Percentiles rank a stretch among this genome's conserved stretches.
Evolutionary conservation across 2,329 filamentous ascomycete species (phyloP).

Genomic region (Neurospora sp.): DNA sequence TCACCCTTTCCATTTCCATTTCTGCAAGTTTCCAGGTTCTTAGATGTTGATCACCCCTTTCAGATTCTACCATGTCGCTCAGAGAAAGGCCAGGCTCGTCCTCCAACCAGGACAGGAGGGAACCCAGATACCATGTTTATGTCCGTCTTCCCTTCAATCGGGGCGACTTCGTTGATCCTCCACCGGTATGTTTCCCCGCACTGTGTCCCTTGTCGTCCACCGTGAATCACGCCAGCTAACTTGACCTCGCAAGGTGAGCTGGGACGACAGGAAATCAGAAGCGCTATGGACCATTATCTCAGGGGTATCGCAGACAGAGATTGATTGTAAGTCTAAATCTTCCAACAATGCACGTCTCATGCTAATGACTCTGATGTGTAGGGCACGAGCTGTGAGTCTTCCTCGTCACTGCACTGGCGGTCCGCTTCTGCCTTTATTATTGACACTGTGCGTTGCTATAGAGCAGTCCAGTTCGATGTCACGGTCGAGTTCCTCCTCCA

Average conservation of each 20-base stretch:
- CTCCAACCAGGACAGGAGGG: conserved; percentile 17
- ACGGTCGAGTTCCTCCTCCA: conserved; percentile 82
- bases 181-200: conserved; percentile 49
- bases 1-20: background rate
- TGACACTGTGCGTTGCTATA: conserved; percentile 26
- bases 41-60: background rate
- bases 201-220: conserved; percentile 7
- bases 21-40: background rate
- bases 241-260: conserved; percentile 55
- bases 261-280: conserved; percentile 80
- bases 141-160: conserved; percentile 83
- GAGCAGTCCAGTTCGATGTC: conserved; percentile 71
- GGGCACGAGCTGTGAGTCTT: conserved; percentile 64
- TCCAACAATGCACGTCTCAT: conserved; percentile 1
- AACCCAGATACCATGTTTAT: conserved; percentile 63
- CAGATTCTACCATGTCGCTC: background rate
- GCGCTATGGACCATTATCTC: conserved; percentile 86
- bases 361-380: conserved; percentile 23
- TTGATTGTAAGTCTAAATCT: conserved; percentile 61
- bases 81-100: conserved; percentile 3
- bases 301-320: conserved; percentile 67
- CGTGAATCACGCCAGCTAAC: conserved; percentile 15
- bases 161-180: conserved; percentile 82
- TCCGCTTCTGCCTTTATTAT: conserved; percentile 1
- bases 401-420: conserved; percentile 2